Base-by-base conservation (phyloP, 495 filamentous ascomycete genomes). In the Niebla homalea region DNA sequence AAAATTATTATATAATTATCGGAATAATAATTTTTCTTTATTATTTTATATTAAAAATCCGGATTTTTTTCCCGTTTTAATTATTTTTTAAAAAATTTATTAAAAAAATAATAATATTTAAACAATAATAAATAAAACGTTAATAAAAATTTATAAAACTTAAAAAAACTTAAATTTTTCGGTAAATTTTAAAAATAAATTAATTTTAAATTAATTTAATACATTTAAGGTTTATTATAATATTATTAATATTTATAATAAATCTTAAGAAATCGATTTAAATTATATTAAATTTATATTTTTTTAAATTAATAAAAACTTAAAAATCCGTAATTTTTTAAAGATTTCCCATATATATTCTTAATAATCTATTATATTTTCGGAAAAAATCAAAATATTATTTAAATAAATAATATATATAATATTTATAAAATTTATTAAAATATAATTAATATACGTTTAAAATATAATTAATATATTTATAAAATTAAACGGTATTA, bases 141-240 rank as follows among this genome's bases (percentile, higher is more conserved):
- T 50, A 40, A 39, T 65, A 66, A 48, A 66, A 69, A 41, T 62
- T 62, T n/a, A 18, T 55, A 43, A 69, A 63, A 0, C 61, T 54
- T 15, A 69, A 23, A 43, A 62, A 67, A 2, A 43, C 42, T 37
- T 62, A 51, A 4, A 64, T 47, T 11, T 57, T 48, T 22, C 54
- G 56, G 0, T 62, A 45, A 12, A 15, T 55, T 2, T 3, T 50
- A 23, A 54, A 50, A 12, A n/a, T 32, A n/a, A 42, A 20, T 60
- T 51, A 67, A 2, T 57, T 35, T 2, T n/a, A 1, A n/a, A 68
- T 56, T 2, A 43, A 49, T 19, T 53, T 14, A 5, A 62, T 46
- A 51, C 63, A 63, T 0, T 44, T 26, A 0, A 39, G 53, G 36
- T 66, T 44, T 1, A 62, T 49, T 3, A 43, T 10, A 14, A 67